A percentile compares a stretch with the other conserved stretches of the same genome.
These are phyloP conservation scores for Gomphus bonarii DNA, from an alignment of 1,284 basidiomycete species.

Conservation along the genomic window DNA sequence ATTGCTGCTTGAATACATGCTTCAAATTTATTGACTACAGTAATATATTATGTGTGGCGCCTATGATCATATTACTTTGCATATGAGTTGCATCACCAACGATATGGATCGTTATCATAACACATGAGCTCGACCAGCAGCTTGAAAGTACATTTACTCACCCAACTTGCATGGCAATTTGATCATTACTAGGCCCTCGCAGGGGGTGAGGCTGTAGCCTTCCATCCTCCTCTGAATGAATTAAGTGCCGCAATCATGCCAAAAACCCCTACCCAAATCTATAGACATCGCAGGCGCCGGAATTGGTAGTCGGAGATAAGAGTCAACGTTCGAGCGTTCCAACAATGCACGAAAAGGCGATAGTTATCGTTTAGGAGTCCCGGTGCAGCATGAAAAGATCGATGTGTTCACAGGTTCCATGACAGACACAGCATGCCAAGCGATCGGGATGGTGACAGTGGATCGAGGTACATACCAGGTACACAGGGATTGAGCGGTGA, in stretches of 20 bases:
- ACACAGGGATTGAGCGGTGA: background rate
- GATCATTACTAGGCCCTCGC: background rate
- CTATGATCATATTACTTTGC: too few species aligned
- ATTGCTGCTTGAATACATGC: too few species aligned
- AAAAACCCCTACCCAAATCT: conserved; percentile 56
- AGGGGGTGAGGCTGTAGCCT: conserved; percentile 44
- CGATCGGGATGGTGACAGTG: background rate
- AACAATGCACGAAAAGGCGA: background rate
- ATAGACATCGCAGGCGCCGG: conserved; percentile 3
- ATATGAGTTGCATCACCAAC: too few species aligned
- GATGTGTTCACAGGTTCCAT: background rate
- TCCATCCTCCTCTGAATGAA: conserved; percentile 67
- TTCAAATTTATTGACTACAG: too few species aligned
- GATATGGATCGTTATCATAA: too few species aligned
- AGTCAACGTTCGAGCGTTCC: background rate
- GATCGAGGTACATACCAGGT: background rate
- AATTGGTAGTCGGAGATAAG: background rate
- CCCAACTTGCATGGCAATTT: background rate
- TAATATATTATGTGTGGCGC: too few species aligned
- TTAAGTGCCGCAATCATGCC: conserved; percentile 53
- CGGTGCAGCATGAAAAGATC: background rate
- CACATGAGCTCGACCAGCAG: too few species aligned
- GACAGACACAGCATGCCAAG: background rate
- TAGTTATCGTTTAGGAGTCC: background rate
- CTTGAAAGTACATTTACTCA: too few species aligned